Evolutionary conservation across 257 asterid species (phyloP).

Genomic region (Jaltomata sinuosa): DNA sequence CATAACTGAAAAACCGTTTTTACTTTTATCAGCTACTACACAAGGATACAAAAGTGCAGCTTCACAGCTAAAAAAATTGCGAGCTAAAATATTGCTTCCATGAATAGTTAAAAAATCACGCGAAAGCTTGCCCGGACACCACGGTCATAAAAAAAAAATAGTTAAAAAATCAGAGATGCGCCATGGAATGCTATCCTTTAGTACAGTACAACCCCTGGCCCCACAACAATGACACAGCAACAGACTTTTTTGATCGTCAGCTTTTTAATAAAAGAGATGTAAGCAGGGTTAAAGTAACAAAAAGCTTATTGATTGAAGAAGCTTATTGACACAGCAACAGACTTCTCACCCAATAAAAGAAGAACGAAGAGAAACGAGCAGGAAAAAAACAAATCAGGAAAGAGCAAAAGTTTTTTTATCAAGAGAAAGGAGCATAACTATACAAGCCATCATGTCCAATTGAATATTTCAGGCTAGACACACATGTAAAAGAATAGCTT

Average conservation of each 20-base stretch:
- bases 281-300: background rate
- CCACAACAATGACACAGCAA: background rate
- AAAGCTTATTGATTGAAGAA: background rate
- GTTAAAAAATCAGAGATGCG: background rate
- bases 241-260: background rate
- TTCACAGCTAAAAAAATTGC: background rate
- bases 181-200: background rate
- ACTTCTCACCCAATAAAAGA: background rate
- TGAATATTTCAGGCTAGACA: background rate
- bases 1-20: background rate
- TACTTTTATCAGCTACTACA: background rate
- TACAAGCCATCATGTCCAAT: background rate
- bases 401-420: background rate
- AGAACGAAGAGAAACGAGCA: background rate
- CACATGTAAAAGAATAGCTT: background rate
- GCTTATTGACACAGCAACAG: background rate
- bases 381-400: background rate
- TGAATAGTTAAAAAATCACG: background rate
- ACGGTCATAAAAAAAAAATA: no score
- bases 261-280: background rate
- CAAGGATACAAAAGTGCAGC: background rate
- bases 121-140: no score
- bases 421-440: background rate
- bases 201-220: background rate
- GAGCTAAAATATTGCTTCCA: background rate